Percentiles rank a stretch among this genome's conserved stretches.
Conservation (phyloP, 768 basidiomycete genomes). For the Panus rudis region DNA sequence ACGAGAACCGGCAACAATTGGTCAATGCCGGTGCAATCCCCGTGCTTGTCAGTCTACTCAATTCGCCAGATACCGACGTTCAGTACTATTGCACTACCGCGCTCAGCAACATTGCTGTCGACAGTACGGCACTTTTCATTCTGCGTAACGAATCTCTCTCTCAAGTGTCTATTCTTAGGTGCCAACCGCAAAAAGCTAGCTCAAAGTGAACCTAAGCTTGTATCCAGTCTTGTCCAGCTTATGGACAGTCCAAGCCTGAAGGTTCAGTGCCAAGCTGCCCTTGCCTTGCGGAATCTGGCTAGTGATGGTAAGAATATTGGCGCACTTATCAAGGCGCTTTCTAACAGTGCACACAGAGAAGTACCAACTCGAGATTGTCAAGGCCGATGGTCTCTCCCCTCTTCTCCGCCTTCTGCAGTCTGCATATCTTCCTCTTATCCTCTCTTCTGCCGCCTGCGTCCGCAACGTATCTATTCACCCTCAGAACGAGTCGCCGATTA, state of each 20-base stretch:
- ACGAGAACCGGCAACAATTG: constrained; percentile 97
- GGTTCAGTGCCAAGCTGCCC: constrained; percentile 96
- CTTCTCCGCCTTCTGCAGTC: constrained; percentile 93
- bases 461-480: constrained; percentile 99
- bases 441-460: constrained; percentile 97
- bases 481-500: constrained; percentile 97
- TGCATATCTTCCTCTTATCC: constrained; percentile 93
- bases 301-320: constrained; percentile 68
- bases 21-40: constrained; percentile 98
- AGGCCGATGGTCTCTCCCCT: constrained; percentile 85
- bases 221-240: constrained; percentile 84
- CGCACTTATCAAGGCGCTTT: not conserved
- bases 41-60: constrained; percentile 88
- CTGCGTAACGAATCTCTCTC: not conserved
- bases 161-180: constrained; percentile 33
- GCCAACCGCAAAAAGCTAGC: constrained; percentile 92
- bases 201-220: constrained; percentile 88
- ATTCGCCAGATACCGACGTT: constrained; percentile 97
- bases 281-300: constrained; percentile 93
- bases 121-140: constrained; percentile 43
- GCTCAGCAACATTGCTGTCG: constrained; percentile 96
- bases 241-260: constrained; percentile 98
- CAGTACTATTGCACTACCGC: constrained; percentile 99
- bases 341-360: constrained; percentile 57
- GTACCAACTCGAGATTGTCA: constrained; percentile 98